A percentile compares a stretch with the other conserved stretches of the same genome.
Evolutionary conservation across 179 eudicot species (phyloP).

Genomic region (Silene noctiflora): DNA sequence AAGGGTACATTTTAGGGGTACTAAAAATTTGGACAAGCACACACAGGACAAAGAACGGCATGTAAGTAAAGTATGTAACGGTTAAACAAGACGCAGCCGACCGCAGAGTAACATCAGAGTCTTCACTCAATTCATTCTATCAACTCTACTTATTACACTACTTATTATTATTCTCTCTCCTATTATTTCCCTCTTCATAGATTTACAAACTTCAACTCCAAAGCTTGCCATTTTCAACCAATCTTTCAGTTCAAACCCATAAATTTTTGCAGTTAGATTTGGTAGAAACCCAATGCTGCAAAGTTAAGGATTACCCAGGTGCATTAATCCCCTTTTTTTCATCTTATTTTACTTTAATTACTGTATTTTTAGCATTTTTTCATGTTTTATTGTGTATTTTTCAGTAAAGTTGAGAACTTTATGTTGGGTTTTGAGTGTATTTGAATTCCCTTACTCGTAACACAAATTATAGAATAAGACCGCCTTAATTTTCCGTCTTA

Average conservation of each 20-base stretch:
- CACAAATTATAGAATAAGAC: too few species aligned
- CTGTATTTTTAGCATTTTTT: background rate
- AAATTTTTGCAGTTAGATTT: background rate
- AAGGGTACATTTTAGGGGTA: too few species aligned
- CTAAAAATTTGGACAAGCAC: background rate
- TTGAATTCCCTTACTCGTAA: too few species aligned
- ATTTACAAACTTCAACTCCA: background rate
- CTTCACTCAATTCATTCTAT: too few species aligned
- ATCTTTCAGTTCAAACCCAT: background rate
- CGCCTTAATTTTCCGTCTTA: background rate
- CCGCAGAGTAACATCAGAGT: too few species aligned
- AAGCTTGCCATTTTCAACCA: background rate
- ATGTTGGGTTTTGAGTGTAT: background rate
- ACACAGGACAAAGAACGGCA: too few species aligned
- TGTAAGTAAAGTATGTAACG: background rate
- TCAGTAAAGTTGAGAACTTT: background rate
- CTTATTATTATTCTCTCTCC: constrained; percentile 1
- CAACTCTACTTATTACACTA: background rate
- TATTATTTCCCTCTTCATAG: background rate
- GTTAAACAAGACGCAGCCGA: background rate
- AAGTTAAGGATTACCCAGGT: background rate
- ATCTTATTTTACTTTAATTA: background rate
- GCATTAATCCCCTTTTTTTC: background rate
- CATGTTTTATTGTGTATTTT: background rate
- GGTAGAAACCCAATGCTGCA: background rate